Evolutionary conservation across 257 asterid genomes (phyloP).

Genomic region (Apocynum venetum): DNA sequence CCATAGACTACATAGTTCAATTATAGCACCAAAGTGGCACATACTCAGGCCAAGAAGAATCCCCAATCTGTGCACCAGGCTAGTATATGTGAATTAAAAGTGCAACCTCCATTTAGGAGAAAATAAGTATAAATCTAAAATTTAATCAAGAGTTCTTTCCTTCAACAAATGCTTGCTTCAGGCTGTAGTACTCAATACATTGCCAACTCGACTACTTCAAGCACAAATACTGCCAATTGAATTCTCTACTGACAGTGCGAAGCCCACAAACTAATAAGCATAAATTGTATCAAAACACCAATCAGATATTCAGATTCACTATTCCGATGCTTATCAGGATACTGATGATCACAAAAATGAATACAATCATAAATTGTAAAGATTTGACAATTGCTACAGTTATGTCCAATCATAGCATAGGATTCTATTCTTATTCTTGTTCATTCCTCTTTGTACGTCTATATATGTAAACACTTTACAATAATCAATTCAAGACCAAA

Average conservation of each 20-base stretch:
- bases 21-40: background rate
- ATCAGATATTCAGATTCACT: background rate
- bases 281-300: background rate
- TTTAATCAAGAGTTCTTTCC: background rate
- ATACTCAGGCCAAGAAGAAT: background rate
- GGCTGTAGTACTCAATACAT: background rate
- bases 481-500: too few relatives aligned
- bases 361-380: too few relatives aligned
- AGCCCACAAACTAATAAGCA: background rate
- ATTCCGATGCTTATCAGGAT: background rate
- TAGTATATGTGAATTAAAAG: background rate
- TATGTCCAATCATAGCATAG: too few relatives aligned
- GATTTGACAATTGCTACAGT: too few relatives aligned
- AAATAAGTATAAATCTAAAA: background rate
- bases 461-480: too few relatives aligned
- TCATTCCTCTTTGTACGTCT: too few relatives aligned
- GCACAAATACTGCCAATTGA: background rate
- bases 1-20: background rate
- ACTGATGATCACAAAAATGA: too few relatives aligned
- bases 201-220: background rate
- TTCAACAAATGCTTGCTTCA: background rate
- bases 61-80: background rate
- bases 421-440: too few relatives aligned
- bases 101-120: too few relatives aligned
- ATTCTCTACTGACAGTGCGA: background rate